phyloP scores from a whole-genome alignment of 257 asterid species.

The Solanum pennellii region DNA sequence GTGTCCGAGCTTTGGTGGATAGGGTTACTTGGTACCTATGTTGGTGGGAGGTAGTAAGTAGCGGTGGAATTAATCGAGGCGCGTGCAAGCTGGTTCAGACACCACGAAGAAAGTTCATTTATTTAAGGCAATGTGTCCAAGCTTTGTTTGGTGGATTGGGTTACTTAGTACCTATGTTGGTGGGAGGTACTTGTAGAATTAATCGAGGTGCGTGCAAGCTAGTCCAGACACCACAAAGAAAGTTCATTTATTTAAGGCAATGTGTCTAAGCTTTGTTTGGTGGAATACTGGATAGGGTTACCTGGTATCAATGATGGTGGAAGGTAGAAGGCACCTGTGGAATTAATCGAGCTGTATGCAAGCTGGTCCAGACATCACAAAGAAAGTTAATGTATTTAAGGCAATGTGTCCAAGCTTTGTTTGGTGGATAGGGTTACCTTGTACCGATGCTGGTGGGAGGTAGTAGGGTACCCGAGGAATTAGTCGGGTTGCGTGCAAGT shows the following conservation, averaged over 20 bases:
- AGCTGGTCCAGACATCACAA: background rate
- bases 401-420: no score
- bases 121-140: no score
- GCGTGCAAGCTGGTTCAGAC: background rate
- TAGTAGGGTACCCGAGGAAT: background rate
- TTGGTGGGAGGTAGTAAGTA: background rate
- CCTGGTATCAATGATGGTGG: no score
- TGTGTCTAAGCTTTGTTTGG: background rate
- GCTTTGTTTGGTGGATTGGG: background rate
- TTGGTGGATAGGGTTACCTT: no score
- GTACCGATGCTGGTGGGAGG: background rate
- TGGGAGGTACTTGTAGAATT: background rate
- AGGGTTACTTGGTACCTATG: background rate
- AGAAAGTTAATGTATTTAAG: background rate
- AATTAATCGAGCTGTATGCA: background rate
- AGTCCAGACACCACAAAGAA: background rate
- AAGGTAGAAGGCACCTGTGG: background rate
- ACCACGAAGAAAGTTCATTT: background rate
- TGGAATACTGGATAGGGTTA: background rate
- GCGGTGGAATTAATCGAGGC: background rate
- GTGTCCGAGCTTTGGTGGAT: background rate
- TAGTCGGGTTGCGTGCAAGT: background rate
- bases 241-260: background rate
- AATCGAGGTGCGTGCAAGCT: background rate
- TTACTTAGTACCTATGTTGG: background rate